phyloP scores from a whole-genome alignment of 164 flowering plant species.

The Nelumbo lutea region DNA sequence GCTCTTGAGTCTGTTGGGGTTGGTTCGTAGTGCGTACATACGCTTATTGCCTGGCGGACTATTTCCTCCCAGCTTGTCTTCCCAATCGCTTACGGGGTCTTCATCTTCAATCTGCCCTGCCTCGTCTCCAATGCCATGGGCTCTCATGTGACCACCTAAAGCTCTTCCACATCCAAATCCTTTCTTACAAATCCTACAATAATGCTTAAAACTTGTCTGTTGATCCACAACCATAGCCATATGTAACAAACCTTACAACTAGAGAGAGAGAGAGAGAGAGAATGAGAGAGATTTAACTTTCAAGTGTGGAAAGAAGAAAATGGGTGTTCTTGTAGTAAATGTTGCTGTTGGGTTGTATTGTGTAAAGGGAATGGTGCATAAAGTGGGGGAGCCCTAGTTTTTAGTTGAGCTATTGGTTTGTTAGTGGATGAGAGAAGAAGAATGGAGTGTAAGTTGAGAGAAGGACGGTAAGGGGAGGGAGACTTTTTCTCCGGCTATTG shows the following conservation, averaged over 20 bases:
- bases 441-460: constrained; percentile 21
- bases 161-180: constrained; percentile 95
- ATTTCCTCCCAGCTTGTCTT: constrained; percentile 33
- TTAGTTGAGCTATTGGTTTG: constrained; percentile 37
- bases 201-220: constrained; percentile 55
- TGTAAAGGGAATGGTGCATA: constrained; percentile 17
- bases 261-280: constrained; percentile 2
- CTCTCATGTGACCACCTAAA: constrained; percentile 97
- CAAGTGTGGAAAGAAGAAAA: constrained; percentile 4
- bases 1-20: constrained; percentile 69
- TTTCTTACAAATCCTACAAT: constrained; percentile 82
- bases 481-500: constrained; percentile 46
- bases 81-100: constrained; percentile 54
- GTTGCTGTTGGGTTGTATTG: constrained; percentile 28
- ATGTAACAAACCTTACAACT: not conserved
- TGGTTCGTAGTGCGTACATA: constrained; percentile 73
- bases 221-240: constrained; percentile 38
- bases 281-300: constrained; percentile 7
- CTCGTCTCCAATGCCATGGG: constrained; percentile 89
- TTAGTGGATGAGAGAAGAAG: constrained; percentile 25
- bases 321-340: constrained; percentile 19
- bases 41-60: constrained; percentile 41
- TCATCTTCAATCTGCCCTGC: constrained; percentile 49
- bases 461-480: constrained; percentile 24
- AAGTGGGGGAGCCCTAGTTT: constrained; percentile 32